Evolutionary conservation across 805 yeast genomes (phyloP), one percentile per base, ranked within the genome.

Genomic region (Sporopachydermia lactativora): DNA sequence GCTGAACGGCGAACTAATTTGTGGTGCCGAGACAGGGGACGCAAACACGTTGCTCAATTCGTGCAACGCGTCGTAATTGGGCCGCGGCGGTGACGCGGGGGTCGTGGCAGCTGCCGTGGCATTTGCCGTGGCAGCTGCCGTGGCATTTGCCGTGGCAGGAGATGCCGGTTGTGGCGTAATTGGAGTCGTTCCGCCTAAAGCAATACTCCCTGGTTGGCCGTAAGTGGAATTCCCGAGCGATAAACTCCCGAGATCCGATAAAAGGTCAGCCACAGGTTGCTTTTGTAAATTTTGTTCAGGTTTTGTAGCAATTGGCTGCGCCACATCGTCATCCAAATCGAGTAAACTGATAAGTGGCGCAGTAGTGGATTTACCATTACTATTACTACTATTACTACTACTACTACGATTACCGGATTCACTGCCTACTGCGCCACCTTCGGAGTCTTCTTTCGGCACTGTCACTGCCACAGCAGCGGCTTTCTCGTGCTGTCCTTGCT

Each of bases 191-290:
- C 59, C 50, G 13, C 62, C 61, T 28, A 69, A 57, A 8, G 67
- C 49, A 39, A 70, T 70, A 38, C 64, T 63, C 17, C 81, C 81
- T 11, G 79, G 77, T 4, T 66, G 47, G 3, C 81, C 81, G 43
- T 64, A 60, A 37, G 65, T 51, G 42, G 54, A 47, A 18, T 66
- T 59, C 39, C 65, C 60, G 45, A 80, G 71, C 2, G 83, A 70
- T 44, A 82, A 65, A 38, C 77, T 70, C 19, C 77, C 70, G 49
- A 82, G 62, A 47, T 79, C 92, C 39, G 82, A 77, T 44, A 86
- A 65, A 46, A 88, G 66, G 55, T 86, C 95, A 41, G 75, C 73
- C 40, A 78, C 61, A 11, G 65, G 61, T 47, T 61, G 65, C 37
- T 43, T 49, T 16, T 49, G 68, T 55, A 56, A 61, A 53, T 53